Evolutionary conservation across 208 protist genomes (phyloP).

Genomic region (Crithidia brevicula): DNA sequence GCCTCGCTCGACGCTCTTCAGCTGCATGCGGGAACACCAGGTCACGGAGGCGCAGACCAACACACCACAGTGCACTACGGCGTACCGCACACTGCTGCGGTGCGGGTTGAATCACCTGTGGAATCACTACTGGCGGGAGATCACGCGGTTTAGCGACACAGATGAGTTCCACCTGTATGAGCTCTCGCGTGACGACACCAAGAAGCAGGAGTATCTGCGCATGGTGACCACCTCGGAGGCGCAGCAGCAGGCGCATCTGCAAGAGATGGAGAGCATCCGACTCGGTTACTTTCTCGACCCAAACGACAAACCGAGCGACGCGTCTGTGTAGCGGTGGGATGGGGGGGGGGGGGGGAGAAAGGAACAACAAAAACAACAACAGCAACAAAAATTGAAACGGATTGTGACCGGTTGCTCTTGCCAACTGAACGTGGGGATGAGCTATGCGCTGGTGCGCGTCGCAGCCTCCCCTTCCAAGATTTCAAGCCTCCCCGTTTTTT

Average conservation of each 20-base stretch:
- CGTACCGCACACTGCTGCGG: conserved; percentile 66
- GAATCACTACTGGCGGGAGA: conserved; percentile 82
- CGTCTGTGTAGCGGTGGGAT: too few relatives aligned
- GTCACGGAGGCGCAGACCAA: conserved; percentile 52
- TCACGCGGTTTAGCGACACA: conserved; percentile 73
- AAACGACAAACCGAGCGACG: background rate
- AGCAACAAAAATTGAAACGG: background rate
- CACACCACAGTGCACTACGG: conserved; percentile 59
- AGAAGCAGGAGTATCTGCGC: conserved; percentile 74
- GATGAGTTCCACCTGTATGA: conserved; percentile 84
- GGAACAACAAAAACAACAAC: background rate
- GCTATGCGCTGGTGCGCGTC: too few relatives aligned
- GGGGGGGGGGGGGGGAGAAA: background rate
- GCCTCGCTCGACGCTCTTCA: conserved; percentile 41
- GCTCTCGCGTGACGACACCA: conserved; percentile 77
- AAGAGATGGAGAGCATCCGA: conserved; percentile 22
- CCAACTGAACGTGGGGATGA: too few relatives aligned
- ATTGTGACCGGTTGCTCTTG: too few relatives aligned
- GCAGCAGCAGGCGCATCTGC: conserved; percentile 19
- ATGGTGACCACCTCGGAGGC: conserved; percentile 46
- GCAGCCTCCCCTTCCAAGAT: too few relatives aligned
- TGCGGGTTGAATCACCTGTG: conserved; percentile 87
- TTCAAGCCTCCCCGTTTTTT: conserved; percentile 1
- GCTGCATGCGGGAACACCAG: conserved; percentile 62
- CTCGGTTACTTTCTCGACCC: conserved; percentile 43